These are phyloP conservation scores for Colletotrichum theobromicola DNA, from an alignment of 2,329 filamentous ascomycete species.

Conservation along the genomic window DNA sequence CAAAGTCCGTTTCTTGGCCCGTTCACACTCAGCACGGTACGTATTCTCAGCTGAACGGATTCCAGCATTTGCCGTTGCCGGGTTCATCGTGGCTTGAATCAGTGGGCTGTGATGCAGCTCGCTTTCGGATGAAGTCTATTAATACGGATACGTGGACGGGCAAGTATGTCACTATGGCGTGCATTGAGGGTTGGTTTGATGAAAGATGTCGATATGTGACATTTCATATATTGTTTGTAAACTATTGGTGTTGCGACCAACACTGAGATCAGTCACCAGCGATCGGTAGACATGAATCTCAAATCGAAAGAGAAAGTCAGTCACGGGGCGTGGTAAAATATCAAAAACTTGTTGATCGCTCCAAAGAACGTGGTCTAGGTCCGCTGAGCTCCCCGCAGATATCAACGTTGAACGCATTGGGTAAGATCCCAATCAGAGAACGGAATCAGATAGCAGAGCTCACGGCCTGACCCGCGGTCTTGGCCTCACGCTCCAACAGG, in stretches of 20 bases:
- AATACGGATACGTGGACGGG: background rate
- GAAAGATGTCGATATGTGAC: background rate
- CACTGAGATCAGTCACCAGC: conserved; percentile 6
- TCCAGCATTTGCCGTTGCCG: background rate
- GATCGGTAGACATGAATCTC: background rate
- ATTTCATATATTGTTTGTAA: conserved; percentile 8
- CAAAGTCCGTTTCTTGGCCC: background rate
- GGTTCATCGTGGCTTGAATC: background rate
- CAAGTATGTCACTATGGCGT: background rate
- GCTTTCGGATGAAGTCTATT: background rate
- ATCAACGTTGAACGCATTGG: conserved; percentile 5
- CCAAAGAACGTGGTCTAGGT: conserved; percentile 33
- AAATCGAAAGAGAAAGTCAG: conserved; percentile 18
- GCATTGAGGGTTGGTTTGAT: background rate
- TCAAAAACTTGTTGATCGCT: conserved; percentile 26
- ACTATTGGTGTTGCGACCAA: conserved; percentile 19
- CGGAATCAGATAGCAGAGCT: conserved; percentile 28
- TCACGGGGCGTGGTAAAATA: background rate
- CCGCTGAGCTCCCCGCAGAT: conserved; percentile 19
- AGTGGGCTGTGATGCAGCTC: background rate
- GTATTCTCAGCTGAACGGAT: background rate
- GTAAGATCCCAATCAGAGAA: background rate
- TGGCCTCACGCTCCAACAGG: conserved; percentile 61
- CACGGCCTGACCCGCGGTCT: conserved; percentile 33
- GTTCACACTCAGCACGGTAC: background rate